These are phyloP conservation scores for Metschnikowia amazonensis DNA, from an alignment of 805 yeast species.

Conservation along the genomic window DNA sequence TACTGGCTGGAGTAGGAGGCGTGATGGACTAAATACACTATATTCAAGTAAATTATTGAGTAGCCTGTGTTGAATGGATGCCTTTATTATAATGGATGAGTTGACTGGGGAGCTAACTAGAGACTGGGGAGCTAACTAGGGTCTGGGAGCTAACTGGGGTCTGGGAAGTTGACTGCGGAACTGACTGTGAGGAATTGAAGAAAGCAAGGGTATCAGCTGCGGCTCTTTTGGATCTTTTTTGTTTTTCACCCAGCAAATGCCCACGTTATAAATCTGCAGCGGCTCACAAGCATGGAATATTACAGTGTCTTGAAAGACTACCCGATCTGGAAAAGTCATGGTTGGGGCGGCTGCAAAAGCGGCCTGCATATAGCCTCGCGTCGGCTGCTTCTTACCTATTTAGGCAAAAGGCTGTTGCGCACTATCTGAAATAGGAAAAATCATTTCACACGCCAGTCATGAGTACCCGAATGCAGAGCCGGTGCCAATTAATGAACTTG, in stretches of 20 bases:
- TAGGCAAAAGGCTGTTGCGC: conserved; percentile 4
- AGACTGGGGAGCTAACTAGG: no score
- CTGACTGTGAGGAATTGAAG: neutral
- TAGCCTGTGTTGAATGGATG: no score
- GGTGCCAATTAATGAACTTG: neutral
- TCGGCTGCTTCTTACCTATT: conserved; percentile 5
- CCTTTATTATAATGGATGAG: no score
- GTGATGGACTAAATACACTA: no score
- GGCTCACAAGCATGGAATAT: neutral
- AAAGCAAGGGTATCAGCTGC: neutral
- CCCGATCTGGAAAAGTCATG: conserved; percentile 5
- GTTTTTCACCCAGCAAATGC: neutral
- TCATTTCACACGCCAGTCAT: neutral
- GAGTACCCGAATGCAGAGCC: neutral
- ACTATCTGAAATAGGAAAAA: conserved; percentile 1
- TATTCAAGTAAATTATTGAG: no score
- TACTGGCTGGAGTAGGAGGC: no score
- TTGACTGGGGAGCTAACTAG: no score
- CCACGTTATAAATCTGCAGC: neutral
- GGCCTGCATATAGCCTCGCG: conserved; percentile 5
- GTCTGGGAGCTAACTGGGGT: no score
- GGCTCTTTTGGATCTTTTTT: no score
- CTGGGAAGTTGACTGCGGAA: neutral
- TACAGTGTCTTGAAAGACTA: neutral
- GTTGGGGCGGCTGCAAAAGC: conserved; percentile 10